Percentiles rank a stretch among this genome's conserved stretches.
phyloP scores from a whole-genome alignment of 805 yeast species.

The Kodamaea kaohsiungensis region DNA sequence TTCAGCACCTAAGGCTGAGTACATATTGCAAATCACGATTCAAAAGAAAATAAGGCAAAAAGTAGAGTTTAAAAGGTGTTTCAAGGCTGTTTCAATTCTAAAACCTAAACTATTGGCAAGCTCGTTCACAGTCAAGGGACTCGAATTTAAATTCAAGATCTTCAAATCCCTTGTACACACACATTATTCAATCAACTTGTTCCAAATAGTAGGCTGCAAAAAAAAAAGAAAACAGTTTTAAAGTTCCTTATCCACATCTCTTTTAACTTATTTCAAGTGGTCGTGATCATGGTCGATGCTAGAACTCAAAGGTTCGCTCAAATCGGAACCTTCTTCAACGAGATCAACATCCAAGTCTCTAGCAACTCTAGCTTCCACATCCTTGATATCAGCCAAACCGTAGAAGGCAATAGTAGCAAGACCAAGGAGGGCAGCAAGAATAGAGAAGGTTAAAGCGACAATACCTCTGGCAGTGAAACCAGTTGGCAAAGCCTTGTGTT shows the following conservation, averaged over 20 bases:
- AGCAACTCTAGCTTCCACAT: slow-evolving; percentile 63
- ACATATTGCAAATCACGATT: background rate
- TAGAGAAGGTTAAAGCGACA: slow-evolving; percentile 90
- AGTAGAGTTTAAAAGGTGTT: background rate
- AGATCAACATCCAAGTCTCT: slow-evolving; percentile 54
- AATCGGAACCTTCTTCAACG: slow-evolving; percentile 17
- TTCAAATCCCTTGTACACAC: slow-evolving; percentile 16
- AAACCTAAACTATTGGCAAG: background rate
- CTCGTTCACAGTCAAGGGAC: slow-evolving; percentile 5
- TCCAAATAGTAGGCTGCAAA: background rate
- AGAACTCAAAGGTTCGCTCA: slow-evolving; percentile 12
- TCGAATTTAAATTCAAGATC: slow-evolving; percentile 5
- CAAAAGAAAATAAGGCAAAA: background rate
- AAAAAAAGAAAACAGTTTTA: no score
- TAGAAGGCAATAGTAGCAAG: slow-evolving; percentile 72
- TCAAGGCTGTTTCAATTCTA: background rate
- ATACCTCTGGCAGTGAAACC: slow-evolving; percentile 96
- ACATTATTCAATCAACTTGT: slow-evolving; percentile 17
- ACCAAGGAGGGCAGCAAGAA: slow-evolving; percentile 84
- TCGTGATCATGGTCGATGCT: slow-evolving; percentile 5
- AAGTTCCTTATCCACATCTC: background rate
- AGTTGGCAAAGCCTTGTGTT: slow-evolving; percentile 63
- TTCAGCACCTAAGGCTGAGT: no score
- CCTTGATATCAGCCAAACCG: slow-evolving; percentile 81
- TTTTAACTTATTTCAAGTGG: slow-evolving; percentile 1